Conservation (phyloP, 2,329 filamentous ascomycete species). For the Cladorrhinum sp. region DNA sequence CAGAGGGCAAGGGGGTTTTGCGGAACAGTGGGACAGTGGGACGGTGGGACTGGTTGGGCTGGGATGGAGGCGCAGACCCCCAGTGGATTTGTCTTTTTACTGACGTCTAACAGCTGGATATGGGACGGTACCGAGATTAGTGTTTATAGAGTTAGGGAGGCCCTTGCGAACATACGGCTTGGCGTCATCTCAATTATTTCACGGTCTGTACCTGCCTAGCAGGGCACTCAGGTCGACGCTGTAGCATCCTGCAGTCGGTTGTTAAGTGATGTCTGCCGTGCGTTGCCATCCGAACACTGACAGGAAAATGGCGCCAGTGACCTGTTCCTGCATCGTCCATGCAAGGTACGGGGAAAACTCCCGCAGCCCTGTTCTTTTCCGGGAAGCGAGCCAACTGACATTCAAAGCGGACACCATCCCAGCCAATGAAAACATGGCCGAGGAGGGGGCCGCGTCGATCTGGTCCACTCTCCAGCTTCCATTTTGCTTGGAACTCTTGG, state of each 20-base stretch:
- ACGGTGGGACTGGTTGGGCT: background rate
- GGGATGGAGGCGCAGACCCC: background rate
- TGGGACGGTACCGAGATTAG: conserved; percentile 8
- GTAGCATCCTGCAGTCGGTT: background rate
- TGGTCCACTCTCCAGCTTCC: conserved; percentile 9
- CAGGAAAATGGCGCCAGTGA: conserved; percentile 18
- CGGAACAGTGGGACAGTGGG: background rate
- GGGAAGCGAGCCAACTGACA: conserved; percentile 19
- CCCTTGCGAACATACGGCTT: background rate
- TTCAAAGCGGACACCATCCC: conserved; percentile 19
- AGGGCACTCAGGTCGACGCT: conserved; percentile 5
- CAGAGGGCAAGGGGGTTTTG: background rate
- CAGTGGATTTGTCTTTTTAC: background rate
- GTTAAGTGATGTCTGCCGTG: conserved; percentile 12
- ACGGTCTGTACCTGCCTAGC: conserved; percentile 7
- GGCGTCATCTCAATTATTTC: background rate
- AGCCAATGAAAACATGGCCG: conserved; percentile 14
- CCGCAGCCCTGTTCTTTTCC: conserved; percentile 13
- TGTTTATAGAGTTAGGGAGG: background rate
- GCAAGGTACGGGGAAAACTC: conserved; percentile 22
- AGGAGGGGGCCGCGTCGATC: conserved; percentile 16
- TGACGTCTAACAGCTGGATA: background rate
- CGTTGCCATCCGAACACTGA: conserved; percentile 11
- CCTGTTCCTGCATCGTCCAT: conserved; percentile 23
- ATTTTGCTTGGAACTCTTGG: background rate